Conservation (phyloP, 352 stramenopile species). For the Globisporangium rhizosaccharum region DNA sequence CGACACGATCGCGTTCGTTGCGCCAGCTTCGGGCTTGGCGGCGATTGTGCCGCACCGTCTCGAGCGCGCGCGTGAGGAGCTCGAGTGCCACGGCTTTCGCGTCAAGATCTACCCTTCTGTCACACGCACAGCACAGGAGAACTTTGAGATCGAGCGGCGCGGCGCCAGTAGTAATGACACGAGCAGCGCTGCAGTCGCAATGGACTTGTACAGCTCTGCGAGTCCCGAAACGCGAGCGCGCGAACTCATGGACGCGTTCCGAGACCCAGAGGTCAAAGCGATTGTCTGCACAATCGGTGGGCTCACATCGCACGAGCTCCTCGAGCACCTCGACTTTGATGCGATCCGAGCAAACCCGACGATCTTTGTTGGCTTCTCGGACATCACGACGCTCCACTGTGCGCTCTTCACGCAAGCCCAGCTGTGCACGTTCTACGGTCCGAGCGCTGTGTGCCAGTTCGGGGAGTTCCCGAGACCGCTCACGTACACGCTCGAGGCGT, state of each 20-base stretch:
- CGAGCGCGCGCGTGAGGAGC: constrained; percentile 23
- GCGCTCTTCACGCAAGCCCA: constrained; percentile 34
- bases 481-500: constrained; percentile 38
- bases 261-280: constrained; percentile 26
- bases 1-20: constrained; percentile 50
- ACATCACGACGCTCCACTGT: constrained; percentile 60
- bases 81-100: constrained; percentile 30
- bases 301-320: constrained; percentile 51
- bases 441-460: constrained; percentile 49
- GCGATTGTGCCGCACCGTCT: constrained; percentile 38
- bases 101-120: constrained; percentile 50
- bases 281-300: constrained; percentile 58
- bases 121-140: constrained; percentile 24
- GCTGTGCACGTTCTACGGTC: constrained; percentile 58
- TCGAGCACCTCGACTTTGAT: constrained; percentile 59
- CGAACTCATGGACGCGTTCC: constrained; percentile 53
- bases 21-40: constrained; percentile 37
- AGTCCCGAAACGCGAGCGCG: constrained; percentile 31
- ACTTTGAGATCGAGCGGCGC: constrained; percentile 9
- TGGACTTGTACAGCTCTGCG: constrained; percentile 35
- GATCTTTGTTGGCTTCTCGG: constrained; percentile 55
- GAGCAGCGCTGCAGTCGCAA: not conserved
- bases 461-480: constrained; percentile 47
- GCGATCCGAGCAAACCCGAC: constrained; percentile 34
- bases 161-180: constrained; percentile 1